A percentile compares a stretch with the other conserved stretches of the same genome.
Evolutionary conservation across 1,284 basidiomycete species (phyloP).

Genomic region (Tetrapyrgos nigripes): DNA sequence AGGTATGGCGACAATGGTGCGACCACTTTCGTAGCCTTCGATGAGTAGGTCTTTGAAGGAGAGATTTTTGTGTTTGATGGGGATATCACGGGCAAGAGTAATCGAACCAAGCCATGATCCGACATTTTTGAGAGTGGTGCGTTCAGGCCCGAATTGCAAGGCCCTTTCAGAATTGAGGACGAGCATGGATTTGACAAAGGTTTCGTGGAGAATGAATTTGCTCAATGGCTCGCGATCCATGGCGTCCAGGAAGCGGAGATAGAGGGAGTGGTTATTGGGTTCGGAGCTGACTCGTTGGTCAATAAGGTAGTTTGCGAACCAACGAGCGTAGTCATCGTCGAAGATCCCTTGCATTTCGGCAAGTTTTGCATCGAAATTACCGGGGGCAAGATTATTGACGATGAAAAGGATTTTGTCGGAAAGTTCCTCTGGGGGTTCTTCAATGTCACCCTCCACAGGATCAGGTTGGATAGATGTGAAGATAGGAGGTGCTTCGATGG

Average conservation of each 20-base stretch:
- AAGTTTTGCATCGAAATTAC: slow-evolving; percentile 90
- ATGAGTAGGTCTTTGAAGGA: slow-evolving; percentile 97
- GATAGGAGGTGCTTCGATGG: slow-evolving; percentile 54
- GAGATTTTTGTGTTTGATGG: slow-evolving; percentile 93
- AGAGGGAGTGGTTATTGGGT: slow-evolving; percentile 96
- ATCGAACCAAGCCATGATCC: slow-evolving; percentile 95
- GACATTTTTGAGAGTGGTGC: slow-evolving; percentile 91
- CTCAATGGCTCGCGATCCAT: slow-evolving; percentile 71
- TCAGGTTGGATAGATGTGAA: slow-evolving; percentile 82
- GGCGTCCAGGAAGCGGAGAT: slow-evolving; percentile 91
- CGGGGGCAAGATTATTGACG: slow-evolving; percentile 96
- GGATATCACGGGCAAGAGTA: slow-evolving; percentile 91
- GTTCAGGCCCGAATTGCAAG: slow-evolving; percentile 84
- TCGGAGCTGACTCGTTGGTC: slow-evolving; percentile 96
- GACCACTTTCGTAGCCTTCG: slow-evolving; percentile 93
- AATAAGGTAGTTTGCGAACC: slow-evolving; percentile 98
- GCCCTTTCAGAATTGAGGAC: slow-evolving; percentile 95
- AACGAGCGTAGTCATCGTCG: slow-evolving; percentile 83
- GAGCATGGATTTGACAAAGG: slow-evolving; percentile 84
- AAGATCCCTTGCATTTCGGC: slow-evolving; percentile 85
- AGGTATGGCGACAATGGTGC: slow-evolving; percentile 94
- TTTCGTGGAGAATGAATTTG: slow-evolving; percentile 91
- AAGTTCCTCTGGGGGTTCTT: slow-evolving; percentile 83
- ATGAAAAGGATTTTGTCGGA: slow-evolving; percentile 98
- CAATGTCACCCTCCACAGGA: slow-evolving; percentile 61